phyloP scores from a whole-genome alignment of 1,284 basidiomycete genomes.

The Tetrapyrgos nigripes region DNA sequence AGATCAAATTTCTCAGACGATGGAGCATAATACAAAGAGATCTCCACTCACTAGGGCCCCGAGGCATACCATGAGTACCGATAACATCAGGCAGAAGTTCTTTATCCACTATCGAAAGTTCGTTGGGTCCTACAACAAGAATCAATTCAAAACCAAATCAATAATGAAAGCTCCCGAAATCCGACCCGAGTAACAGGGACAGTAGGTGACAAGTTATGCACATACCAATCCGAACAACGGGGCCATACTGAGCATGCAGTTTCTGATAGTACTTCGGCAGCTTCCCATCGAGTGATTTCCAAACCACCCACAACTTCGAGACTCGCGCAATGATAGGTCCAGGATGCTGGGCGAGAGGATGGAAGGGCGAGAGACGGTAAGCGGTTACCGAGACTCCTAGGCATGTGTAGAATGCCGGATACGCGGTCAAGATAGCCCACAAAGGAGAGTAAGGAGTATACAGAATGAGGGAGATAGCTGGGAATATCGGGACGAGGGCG shows the following conservation, averaged over 20 bases:
- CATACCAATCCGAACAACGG: constrained; percentile 45
- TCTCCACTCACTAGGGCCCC: constrained; percentile 40
- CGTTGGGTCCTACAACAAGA: constrained; percentile 12
- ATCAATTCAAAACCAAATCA: background rate
- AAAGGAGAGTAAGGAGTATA: background rate
- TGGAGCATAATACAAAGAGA: background rate
- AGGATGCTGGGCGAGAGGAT: constrained; percentile 48
- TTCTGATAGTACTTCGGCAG: constrained; percentile 33
- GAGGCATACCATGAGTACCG: constrained; percentile 30
- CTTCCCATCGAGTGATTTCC: constrained; percentile 32
- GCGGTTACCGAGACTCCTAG: constrained; percentile 27
- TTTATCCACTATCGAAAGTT: constrained; percentile 10
- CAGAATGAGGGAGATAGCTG: background rate
- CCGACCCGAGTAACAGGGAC: background rate
- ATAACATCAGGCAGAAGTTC: constrained; percentile 3
- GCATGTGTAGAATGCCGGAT: constrained; percentile 1
- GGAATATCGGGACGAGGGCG: background rate
- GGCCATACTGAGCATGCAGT: constrained; percentile 47
- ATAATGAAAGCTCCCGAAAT: background rate
- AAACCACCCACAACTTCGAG: constrained; percentile 38
- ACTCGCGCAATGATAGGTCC: constrained; percentile 43
- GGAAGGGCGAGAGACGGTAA: constrained; percentile 51
- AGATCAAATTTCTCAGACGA: too few relatives aligned
- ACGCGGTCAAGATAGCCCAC: background rate
- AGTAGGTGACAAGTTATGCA: background rate